Evolutionary conservation across 768 basidiomycete species (phyloP).

Genomic region (Pleurotus ostreatus): DNA sequence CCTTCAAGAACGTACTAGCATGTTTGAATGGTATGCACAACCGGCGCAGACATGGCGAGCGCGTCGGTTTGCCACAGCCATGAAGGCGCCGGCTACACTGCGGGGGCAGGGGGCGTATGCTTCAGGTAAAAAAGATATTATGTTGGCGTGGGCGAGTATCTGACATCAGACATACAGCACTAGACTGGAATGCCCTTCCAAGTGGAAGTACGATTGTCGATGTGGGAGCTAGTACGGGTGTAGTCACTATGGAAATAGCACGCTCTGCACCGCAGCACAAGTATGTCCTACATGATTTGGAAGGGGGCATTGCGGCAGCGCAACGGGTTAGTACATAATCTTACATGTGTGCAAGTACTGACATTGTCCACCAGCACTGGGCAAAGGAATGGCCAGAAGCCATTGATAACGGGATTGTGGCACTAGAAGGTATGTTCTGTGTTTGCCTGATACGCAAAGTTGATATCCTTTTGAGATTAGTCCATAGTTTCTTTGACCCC

Average conservation of each 20-base stretch:
- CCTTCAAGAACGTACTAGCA: conserved; percentile 12
- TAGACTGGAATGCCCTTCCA: conserved; percentile 21
- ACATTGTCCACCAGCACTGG: conserved; percentile 7
- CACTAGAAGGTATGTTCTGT: conserved; percentile 14
- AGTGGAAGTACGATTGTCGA: conserved; percentile 22
- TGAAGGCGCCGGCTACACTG: conserved; percentile 17
- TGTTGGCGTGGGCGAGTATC: not conserved
- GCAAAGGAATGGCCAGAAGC: conserved; percentile 13
- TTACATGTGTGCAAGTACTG: too few species aligned
- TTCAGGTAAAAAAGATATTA: not conserved
- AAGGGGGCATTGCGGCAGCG: conserved; percentile 14
- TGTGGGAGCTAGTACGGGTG: conserved; percentile 25
- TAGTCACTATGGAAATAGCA: conserved; percentile 17
- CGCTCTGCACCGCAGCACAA: conserved; percentile 16
- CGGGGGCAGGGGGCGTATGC: not conserved
- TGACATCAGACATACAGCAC: conserved; percentile 12
- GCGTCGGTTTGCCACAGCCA: conserved; percentile 26
- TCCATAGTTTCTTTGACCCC: conserved; percentile 32
- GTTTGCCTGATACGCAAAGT: not conserved
- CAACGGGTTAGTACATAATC: not conserved
- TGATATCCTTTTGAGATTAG: conserved; percentile 10
- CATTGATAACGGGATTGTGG: conserved; percentile 12
- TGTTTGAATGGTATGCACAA: conserved; percentile 22
- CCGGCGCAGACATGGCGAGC: conserved; percentile 17
- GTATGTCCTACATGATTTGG: conserved; percentile 22